Evolutionary conservation across 768 basidiomycete species (phyloP), one percentile per base, ranked within the genome.

Genomic region (Heimioporus sp.): DNA sequence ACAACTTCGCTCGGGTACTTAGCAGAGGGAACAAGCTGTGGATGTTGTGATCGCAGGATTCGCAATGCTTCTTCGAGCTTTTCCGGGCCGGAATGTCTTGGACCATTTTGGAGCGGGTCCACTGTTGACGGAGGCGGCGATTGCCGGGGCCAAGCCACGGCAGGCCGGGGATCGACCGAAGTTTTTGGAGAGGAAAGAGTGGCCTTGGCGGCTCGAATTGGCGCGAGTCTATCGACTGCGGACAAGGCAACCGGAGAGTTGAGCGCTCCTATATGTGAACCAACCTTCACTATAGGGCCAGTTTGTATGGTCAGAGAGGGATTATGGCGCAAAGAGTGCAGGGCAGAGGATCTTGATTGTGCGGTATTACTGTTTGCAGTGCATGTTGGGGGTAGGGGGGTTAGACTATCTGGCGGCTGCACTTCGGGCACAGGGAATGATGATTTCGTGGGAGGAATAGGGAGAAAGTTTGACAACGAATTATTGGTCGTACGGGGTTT

Each of bases 121-220:
- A 9, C 43, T 2, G 19, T 34, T 20, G 53, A 41, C 0, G 38
- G 7, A 13, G 37, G 43, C 13, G 38, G 43, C 30, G 44, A 31
- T 2, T 34, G 52, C 36, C 19, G 57, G 28, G 49, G 58, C 24
- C 24, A 4, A 28, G 24, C 5, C 24, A 28, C 4, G 41, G 15
- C 7, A 28, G 8, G 55, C 36, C 24, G 53, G 43, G 32, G 19
- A 49, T 50, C 47, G 19, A 19, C 30, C 1, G 24, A 15, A 39
- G 32, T 28, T 43, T 52, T 38, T 0, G 40, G 19, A 13, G 57
- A 49, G 15, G 35, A 35, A 30, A 71, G 54, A 9, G 61, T 55
- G 2, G 65, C 67, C 43, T 71, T 69, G 7, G 58, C 67, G 24
- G 69, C 69, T 24, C 67, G 67, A 53, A 69, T 69, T 19, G 67